Base-by-base conservation (phyloP, 805 yeast species). In the Starmerella lactis-condensi region DNA sequence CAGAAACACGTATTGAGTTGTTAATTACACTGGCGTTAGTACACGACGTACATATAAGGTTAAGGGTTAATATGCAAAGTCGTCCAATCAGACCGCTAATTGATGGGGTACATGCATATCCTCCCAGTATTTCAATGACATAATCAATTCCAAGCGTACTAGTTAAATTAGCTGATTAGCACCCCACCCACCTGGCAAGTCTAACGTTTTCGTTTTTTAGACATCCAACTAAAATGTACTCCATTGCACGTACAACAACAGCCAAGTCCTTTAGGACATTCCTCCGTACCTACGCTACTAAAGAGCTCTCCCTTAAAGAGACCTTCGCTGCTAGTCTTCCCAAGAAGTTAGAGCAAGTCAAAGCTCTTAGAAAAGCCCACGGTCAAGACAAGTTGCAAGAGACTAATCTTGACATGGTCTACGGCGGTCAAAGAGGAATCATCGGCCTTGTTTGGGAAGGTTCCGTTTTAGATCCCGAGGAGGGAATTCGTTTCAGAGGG, bases 261-360 rank as follows among this genome's bases (percentile, higher is more conserved):
- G 31, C 38, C 19, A 20, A 28, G 15, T 12, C 35, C 3, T 18
- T 30, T 26, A 38, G 41, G 28, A 24, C 33, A 13, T 21, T 34
- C 36, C 17, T 34, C 31, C 45, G 47, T 29, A 28, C 43, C 26
- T 46, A 46, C 44, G 33, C 47, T 35, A 40, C 47, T 17, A 42
- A 40, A 38, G 49, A 46, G 46, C 42, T 48, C 21, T 55, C 94
- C 42, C 67, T 89, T 50, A 89, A 89, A 61, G 93, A 89, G 61
- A 74, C 92, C 56, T 83, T 89, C 54, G 91, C 82, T 35, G 92
- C 79, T 53, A 65, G 79, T 44, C 69, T 83, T 56, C 96, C 96
- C 44, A 82, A 69, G 51, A 78, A 78, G 65, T 76, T 76, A 47
- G 94, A 81, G 58, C 79, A 82, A 64, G 75, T 89, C 60, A 77